A percentile compares a stretch with the other conserved stretches of the same genome.
These are phyloP conservation scores for Chrysosporium keratinophilum DNA, from an alignment of 2,329 filamentous ascomycete species.

Conservation along the genomic window DNA sequence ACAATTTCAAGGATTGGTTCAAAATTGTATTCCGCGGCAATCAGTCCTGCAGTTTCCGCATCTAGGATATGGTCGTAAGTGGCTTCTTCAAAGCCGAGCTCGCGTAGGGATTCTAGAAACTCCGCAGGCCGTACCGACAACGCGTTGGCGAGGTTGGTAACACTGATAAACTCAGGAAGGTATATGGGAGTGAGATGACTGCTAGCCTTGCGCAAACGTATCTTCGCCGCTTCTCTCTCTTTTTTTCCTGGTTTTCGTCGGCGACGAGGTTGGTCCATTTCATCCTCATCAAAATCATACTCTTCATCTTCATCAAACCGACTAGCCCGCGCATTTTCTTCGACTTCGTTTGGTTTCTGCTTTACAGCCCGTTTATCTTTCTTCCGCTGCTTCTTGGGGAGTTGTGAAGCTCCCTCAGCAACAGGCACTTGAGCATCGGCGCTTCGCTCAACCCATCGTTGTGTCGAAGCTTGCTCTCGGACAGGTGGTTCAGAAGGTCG, in stretches of 20 bases:
- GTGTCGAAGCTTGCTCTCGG: not conserved
- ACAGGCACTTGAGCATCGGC: not conserved
- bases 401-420: not conserved
- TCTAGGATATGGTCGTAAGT: conserved; percentile 77
- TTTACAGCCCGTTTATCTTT: not conserved
- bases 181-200: conserved; percentile 52
- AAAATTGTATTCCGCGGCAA: conserved; percentile 86
- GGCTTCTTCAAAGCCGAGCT: conserved; percentile 83
- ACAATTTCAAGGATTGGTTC: conserved; percentile 63
- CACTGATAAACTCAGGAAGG: conserved; percentile 82
- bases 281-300: conserved; percentile 16
- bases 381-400: not conserved
- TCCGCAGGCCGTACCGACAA: conserved; percentile 59
- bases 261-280: conserved; percentile 4
- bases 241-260: conserved; percentile 20
- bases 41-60: conserved; percentile 77
- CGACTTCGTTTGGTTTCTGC: not conserved
- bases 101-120: conserved; percentile 65
- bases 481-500: not conserved
- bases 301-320: conserved; percentile 24
- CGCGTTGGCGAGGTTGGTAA: conserved; percentile 67
- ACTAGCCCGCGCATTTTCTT: not conserved
- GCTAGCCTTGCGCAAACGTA: conserved; percentile 30
- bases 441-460: not conserved
- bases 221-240: conserved; percentile 33